Evolutionary conservation across 306 rosid genomes (phyloP).

Genomic region (Prunus kanzakura): DNA sequence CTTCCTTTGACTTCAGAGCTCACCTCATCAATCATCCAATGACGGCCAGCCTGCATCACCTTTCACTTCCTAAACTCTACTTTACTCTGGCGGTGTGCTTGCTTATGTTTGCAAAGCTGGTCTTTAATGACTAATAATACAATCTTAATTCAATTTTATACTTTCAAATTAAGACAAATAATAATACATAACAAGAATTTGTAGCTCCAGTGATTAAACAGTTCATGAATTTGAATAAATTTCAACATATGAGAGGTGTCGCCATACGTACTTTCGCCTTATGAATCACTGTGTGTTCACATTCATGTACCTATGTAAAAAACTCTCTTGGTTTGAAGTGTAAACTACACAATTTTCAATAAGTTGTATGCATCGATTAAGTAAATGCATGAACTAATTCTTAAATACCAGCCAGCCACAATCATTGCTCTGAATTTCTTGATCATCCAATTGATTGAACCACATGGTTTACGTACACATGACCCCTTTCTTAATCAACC

Average conservation of each 20-base stretch:
- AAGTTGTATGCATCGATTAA: background rate
- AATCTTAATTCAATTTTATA: background rate
- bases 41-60: constrained; percentile 7
- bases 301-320: background rate
- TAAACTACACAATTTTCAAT: background rate
- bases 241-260: too few species aligned
- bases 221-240: too few species aligned
- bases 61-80: background rate
- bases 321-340: background rate
- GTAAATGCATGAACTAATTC: constrained; percentile 9
- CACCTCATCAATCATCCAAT: background rate
- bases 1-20: constrained; percentile 20
- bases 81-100: constrained; percentile 6
- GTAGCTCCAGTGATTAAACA: background rate
- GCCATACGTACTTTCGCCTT: background rate
- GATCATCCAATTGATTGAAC: background rate
- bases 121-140: background rate
- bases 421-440: background rate
- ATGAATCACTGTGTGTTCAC: background rate
- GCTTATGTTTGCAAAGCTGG: background rate
- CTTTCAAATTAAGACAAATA: background rate
- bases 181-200: background rate
- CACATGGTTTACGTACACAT: background rate
- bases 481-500: background rate
- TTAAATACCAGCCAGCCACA: background rate